These are phyloP conservation scores for Laburnicola sp. DNA, from an alignment of 2,329 filamentous ascomycete species.

Conservation along the genomic window DNA sequence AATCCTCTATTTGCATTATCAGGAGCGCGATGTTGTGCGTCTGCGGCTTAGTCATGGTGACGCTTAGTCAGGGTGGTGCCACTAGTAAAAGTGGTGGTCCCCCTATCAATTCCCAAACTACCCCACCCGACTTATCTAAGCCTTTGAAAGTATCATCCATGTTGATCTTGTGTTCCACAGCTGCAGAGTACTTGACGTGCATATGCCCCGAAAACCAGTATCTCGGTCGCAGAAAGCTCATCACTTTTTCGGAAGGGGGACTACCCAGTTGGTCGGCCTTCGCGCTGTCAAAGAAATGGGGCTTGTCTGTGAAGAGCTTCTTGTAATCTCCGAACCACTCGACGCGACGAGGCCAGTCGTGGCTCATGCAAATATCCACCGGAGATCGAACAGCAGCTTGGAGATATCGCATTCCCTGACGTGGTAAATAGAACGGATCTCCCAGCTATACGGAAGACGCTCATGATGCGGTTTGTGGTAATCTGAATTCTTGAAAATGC, in stretches of 20 bases:
- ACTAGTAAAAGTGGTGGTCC: no score
- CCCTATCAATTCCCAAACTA: no score
- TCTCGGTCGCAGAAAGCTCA: slow-evolving; percentile 7
- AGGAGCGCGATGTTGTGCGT: no score
- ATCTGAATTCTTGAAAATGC: slow-evolving; percentile 5
- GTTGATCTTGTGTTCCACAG: slow-evolving; percentile 5
- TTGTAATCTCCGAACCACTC: slow-evolving; percentile 11
- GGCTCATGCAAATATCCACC: slow-evolving; percentile 9
- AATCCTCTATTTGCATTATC: no score
- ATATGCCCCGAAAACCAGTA: slow-evolving; percentile 12
- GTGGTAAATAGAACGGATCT: slow-evolving; percentile 7
- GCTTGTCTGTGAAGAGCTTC: slow-evolving; percentile 3
- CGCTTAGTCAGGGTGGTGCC: no score
- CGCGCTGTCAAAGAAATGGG: slow-evolving; percentile 7
- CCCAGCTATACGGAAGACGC: slow-evolving; percentile 5
- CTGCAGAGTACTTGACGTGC: slow-evolving; percentile 9
- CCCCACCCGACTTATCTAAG: slow-evolving; percentile 2
- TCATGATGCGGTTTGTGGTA: slow-evolving; percentile 8
- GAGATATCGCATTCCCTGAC: slow-evolving; percentile 9
- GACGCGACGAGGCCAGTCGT: slow-evolving; percentile 10
- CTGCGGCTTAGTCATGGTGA: no score
- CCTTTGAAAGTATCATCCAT: slow-evolving; percentile 5
- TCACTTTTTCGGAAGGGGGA: slow-evolving; percentile 5
- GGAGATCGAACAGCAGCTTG: slow-evolving; percentile 7
- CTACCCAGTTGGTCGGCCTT: slow-evolving; percentile 8